phyloP scores from a whole-genome alignment of 176 grass and related monocot species.

The Otatea glauca region DNA sequence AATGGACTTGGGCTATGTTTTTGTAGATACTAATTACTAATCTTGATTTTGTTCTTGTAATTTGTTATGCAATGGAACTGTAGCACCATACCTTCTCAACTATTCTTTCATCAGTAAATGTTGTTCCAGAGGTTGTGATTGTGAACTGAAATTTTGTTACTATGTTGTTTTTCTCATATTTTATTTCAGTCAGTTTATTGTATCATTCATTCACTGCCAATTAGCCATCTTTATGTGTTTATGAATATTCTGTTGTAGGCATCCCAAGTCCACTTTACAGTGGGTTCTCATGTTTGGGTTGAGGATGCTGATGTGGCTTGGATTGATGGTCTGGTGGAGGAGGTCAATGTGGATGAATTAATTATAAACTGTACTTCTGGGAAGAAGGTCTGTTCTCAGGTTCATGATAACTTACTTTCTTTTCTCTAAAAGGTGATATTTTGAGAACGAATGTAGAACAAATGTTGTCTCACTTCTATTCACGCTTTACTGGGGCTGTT shows the following conservation, averaged over 20 bases:
- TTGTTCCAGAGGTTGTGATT: neutral
- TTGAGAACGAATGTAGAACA: neutral
- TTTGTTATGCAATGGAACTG: neutral
- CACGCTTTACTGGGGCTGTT: conserved; percentile 21
- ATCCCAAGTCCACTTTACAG: conserved; percentile 60
- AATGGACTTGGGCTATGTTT: conserved; percentile 17
- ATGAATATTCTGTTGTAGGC: conserved; percentile 50
- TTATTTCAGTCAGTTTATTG: conserved; percentile 7
- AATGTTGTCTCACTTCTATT: neutral
- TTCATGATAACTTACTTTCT: conserved; percentile 9
- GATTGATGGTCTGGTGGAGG: conserved; percentile 82
- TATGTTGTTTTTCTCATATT: conserved; percentile 17
- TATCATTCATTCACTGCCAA: neutral
- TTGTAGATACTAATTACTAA: conserved; percentile 3
- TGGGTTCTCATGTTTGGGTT: conserved; percentile 88
- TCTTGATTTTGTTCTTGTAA: conserved; percentile 25
- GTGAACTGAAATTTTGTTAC: conserved; percentile 20
- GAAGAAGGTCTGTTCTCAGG: conserved; percentile 54
- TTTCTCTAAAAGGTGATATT: neutral
- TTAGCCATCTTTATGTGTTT: conserved; percentile 13
- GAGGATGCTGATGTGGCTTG: conserved; percentile 87
- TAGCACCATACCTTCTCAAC: conserved; percentile 22
- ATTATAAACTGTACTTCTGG: conserved; percentile 71
- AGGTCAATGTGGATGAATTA: conserved; percentile 58
- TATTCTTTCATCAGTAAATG: conserved; percentile 8